Percentiles rank a stretch among this genome's conserved stretches.
Conservation (phyloP, 2,329 filamentous ascomycete genomes). For the Aspergillus quadricinctus region DNA sequence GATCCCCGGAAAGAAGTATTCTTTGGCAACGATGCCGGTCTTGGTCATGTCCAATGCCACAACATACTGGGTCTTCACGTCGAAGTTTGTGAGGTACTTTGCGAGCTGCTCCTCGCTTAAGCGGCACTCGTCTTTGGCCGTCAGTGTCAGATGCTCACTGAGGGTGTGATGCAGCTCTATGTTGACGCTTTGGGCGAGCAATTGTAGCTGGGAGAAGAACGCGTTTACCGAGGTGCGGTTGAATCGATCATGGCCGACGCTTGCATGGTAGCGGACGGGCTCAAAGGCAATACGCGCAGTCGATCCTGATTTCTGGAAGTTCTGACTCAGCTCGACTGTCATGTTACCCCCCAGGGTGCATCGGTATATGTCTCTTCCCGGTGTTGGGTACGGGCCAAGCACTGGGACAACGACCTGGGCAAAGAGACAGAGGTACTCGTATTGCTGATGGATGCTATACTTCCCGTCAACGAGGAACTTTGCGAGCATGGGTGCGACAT, state of each 20-base stretch:
- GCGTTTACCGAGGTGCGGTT: not conserved
- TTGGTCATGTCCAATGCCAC: not conserved
- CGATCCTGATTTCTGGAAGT: not conserved
- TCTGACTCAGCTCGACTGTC: not conserved
- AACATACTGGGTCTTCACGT: not conserved
- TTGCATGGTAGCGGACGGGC: not conserved
- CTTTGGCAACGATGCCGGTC: not conserved
- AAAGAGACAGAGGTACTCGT: constrained; percentile 7
- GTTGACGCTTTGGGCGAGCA: not conserved
- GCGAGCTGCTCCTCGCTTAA: not conserved
- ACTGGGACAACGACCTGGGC: constrained; percentile 7
- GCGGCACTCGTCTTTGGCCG: not conserved
- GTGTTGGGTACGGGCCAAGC: not conserved
- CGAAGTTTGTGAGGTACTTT: not conserved
- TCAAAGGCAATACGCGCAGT: not conserved
- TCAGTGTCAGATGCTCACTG: not conserved
- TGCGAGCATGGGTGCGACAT: constrained; percentile 5
- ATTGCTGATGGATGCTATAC: constrained; percentile 9
- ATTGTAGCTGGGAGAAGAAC: not conserved
- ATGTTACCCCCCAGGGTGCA: not conserved
- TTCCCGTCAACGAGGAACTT: constrained; percentile 6
- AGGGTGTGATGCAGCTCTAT: not conserved
- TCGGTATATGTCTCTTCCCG: not conserved
- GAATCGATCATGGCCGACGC: not conserved
- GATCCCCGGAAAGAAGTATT: not conserved